Conservation (phyloP, 495 filamentous ascomycete species). For the Elaphomyces granulatus region DNA sequence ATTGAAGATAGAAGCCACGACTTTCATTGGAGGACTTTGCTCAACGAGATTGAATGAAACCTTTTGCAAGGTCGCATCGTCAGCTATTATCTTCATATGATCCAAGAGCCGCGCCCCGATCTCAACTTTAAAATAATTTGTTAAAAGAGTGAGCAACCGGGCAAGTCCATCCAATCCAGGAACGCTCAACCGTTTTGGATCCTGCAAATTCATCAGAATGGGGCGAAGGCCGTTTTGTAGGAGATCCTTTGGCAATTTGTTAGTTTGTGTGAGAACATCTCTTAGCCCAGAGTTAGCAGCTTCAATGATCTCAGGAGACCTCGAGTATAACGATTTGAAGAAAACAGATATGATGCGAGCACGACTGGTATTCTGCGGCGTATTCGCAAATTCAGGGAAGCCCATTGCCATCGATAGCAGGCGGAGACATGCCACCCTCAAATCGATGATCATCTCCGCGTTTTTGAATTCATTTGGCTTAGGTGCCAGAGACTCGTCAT, state of each 20-base stretch:
- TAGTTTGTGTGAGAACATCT: slow-evolving; percentile 70
- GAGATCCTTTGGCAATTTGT: slow-evolving; percentile 89
- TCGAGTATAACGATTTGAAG: slow-evolving; percentile 92
- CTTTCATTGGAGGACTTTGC: slow-evolving; percentile 78
- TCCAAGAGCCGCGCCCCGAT: slow-evolving; percentile 84
- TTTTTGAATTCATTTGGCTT: slow-evolving; percentile 84
- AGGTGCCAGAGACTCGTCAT: slow-evolving; percentile 70
- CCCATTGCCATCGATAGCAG: slow-evolving; percentile 84
- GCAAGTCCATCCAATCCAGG: slow-evolving; percentile 85
- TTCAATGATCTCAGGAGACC: slow-evolving; percentile 80
- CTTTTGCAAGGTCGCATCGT: slow-evolving; percentile 63
- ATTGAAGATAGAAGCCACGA: slow-evolving; percentile 85
- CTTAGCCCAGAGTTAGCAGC: slow-evolving; percentile 81
- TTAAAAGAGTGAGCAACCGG: slow-evolving; percentile 73
- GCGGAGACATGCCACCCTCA: slow-evolving; percentile 89
- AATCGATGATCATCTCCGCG: slow-evolving; percentile 73
- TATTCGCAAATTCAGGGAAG: slow-evolving; percentile 72
- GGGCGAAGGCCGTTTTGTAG: slow-evolving; percentile 88
- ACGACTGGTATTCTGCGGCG: slow-evolving; percentile 55
- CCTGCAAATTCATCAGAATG: slow-evolving; percentile 88
- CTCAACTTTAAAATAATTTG: slow-evolving; percentile 98
- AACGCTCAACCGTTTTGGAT: slow-evolving; percentile 78
- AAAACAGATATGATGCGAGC: slow-evolving; percentile 84
- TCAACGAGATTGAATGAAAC: slow-evolving; percentile 90
- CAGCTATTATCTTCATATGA: slow-evolving; percentile 84